Base-by-base conservation (phyloP, 306 rosid genomes). In the Biancaea sappan region DNA sequence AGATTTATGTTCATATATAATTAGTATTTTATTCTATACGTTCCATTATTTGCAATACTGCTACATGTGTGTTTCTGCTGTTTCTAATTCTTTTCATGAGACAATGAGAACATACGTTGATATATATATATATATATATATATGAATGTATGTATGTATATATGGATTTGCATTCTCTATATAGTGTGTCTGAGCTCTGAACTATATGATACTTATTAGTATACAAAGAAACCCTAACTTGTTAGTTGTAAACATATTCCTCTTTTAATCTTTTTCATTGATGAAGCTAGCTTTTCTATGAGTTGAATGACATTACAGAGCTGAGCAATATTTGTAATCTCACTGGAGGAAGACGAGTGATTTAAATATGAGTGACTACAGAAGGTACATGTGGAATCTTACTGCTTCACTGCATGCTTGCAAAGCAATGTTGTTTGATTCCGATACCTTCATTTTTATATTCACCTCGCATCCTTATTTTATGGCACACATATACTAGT, bases 391-490 rank as follows among this genome's bases (percentile, higher is more conserved):
- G 8, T 18, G 53, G 54, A 65, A 65, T 41, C 71, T 65, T 44
- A 66, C 56, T 40, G 52, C 22, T 43, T 24, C 25, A 15, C 24
- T 25, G 72, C 19, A 66, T 44, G 72, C 28, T 66, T 26, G 53
- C 41, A 44, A 64, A 26, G 57, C 57, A 9, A 66, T 25, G 18
- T 26, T 44, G 71, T 44, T 43, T 43, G 71, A 44, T 66, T 66
- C 57, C 8, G 16, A 66, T 22, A 24, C 37, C 35, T 66, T 25
- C 4, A 58, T 35, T 59, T 6, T 59, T 59, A 29, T 29, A 15
- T 46, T 16, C 41, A 9, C 2, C 19, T 48, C 19, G 4, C n/a
- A 28, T 48, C 7, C 9, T 29, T 67, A 11, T 29, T 46, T 10
- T 29, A 48, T 47, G 31, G 44, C 73, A 68, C 60, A 28, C 43